Percentiles rank a stretch among this genome's conserved stretches.
Evolutionary conservation across 441 rosid genomes (phyloP).

Genomic region (Metrosideros polymorpha): DNA sequence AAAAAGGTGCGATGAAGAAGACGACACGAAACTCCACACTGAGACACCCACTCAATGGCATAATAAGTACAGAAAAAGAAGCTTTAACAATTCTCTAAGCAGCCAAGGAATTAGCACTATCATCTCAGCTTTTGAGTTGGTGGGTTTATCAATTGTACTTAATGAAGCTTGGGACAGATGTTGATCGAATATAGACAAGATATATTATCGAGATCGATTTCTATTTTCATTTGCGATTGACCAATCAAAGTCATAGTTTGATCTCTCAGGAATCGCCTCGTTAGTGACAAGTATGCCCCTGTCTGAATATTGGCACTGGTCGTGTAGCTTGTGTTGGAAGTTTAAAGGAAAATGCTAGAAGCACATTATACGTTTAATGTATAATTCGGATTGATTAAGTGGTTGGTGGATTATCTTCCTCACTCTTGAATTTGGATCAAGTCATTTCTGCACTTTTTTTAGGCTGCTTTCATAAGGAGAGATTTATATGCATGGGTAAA

Average conservation of each 20-base stretch:
- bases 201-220: neutral
- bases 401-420: neutral
- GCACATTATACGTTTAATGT: neutral
- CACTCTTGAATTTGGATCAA: neutral
- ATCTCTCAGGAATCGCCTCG: neutral
- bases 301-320: neutral
- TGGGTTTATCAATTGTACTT: neutral
- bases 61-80: neutral
- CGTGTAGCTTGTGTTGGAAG: neutral
- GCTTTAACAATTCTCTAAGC: neutral
- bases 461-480: neutral
- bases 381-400: neutral
- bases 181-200: neutral
- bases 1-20: neutral
- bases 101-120: neutral
- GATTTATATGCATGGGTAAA: neutral
- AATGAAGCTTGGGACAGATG: neutral
- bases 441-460: neutral
- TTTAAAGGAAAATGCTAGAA: neutral
- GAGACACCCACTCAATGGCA: neutral
- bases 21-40: neutral
- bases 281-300: neutral
- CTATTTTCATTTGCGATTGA: neutral
- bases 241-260: neutral
- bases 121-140: neutral